These are phyloP conservation scores for Gypsophila paniculata DNA, from an alignment of 179 eudicot species.

Conservation along the genomic window DNA sequence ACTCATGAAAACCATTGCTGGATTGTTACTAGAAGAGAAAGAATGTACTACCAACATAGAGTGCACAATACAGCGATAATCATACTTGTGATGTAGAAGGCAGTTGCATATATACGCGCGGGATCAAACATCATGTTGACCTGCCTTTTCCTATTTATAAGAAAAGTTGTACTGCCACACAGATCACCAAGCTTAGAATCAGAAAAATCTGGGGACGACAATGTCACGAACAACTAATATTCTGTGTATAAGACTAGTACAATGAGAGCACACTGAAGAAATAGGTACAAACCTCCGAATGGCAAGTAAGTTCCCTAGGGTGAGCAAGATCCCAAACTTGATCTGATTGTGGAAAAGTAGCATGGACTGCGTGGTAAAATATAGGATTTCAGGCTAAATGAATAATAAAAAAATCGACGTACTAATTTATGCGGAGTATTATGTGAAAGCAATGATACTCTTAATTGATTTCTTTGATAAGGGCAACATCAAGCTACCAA, in stretches of 20 bases:
- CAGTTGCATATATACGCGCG: constrained; percentile 90
- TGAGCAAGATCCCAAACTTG: constrained; percentile 86
- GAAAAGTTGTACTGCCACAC: constrained; percentile 95
- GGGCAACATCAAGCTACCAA: no score
- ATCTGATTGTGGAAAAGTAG: constrained; percentile 91
- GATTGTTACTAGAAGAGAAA: no score
- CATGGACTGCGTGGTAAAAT: constrained; percentile 79
- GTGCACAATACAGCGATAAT: constrained; percentile 85
- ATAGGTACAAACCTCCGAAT: constrained; percentile 70
- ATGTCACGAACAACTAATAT: neutral
- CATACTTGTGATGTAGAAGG: constrained; percentile 81
- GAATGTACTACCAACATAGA: constrained; percentile 55
- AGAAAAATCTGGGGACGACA: constrained; percentile 14
- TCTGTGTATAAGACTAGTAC: no score
- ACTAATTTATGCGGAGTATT: no score
- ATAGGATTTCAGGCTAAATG: constrained; percentile 11
- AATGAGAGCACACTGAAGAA: neutral
- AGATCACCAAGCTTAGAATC: constrained; percentile 38
- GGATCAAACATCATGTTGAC: constrained; percentile 98
- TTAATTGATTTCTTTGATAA: no score
- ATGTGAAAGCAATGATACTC: no score
- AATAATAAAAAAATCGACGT: no score
- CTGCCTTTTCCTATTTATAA: constrained; percentile 89
- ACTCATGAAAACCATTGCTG: no score
- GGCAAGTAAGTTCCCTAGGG: constrained; percentile 88